Conservation (phyloP, 441 rosid genomes). For the Eruca vesicaria region DNA sequence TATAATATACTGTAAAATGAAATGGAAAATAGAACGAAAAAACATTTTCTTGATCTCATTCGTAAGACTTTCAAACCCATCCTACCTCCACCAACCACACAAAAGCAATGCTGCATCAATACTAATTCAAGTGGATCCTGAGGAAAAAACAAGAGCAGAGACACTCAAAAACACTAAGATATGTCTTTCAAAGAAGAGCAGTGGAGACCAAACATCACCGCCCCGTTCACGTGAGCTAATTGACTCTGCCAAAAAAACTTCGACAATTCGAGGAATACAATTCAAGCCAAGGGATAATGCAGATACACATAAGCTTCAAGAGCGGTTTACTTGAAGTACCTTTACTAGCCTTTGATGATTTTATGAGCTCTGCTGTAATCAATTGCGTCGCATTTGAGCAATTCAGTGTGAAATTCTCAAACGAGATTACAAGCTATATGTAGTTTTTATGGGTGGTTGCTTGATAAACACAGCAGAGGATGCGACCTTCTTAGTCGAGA, state of each 20-base stretch:
- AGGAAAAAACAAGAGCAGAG: background rate
- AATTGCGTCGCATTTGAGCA: background rate
- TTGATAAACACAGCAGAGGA: background rate
- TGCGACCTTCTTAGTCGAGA: background rate
- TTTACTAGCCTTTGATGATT: background rate
- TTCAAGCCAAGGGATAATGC: background rate
- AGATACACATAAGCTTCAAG: background rate
- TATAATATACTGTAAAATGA: no score
- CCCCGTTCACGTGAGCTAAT: background rate
- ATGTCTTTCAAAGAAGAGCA: background rate
- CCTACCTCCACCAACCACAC: background rate
- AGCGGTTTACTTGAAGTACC: background rate
- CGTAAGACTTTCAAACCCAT: background rate
- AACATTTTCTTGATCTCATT: background rate
- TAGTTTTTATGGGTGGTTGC: background rate
- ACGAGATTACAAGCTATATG: background rate
- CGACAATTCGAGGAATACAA: background rate
- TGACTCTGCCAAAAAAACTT: background rate
- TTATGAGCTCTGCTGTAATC: background rate
- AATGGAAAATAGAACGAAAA: no score
- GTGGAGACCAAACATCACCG: background rate
- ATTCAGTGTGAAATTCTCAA: background rate
- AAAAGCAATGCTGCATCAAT: background rate
- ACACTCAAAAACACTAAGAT: background rate
- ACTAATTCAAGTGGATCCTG: background rate